Base-by-base conservation (phyloP, 257 asterid species). In the Nicotiana tomentosiformis region DNA sequence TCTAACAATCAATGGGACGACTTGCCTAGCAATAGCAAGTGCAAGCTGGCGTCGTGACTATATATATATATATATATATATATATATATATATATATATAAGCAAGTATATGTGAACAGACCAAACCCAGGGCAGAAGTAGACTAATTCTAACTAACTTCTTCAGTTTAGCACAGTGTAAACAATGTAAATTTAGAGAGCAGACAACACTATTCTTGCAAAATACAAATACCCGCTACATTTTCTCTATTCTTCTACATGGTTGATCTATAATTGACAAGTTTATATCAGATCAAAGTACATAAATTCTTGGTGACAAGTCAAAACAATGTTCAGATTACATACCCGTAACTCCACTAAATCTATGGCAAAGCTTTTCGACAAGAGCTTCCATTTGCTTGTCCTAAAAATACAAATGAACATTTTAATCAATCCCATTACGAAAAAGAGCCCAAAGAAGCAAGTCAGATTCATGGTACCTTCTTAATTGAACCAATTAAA, bases 301-400 rank as follows among this genome's bases (percentile, higher is more conserved):
- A 51, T 60, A 29, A 8, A 51, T 51, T 23, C 65, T 26, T 51
- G 70, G 39, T 5, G 57, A 15, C 46, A 51, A 61, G 5, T 39
- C 17, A 58, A 29, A 62, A 60, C 79, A 60, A 74, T 18, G 43
- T 49, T 9, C 30, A 82, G 57, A 51, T 70, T 62, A 17, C 70
- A 82, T 90, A 96, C 99, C 99, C 86, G 97, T 87, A 83, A 92
- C 97, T 53, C 99, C 99, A 68, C 92, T 84, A 83, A 96, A 90
- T 89, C 99, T 93, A 81, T 93, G 90, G 92, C 97, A 93, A 80
- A 96, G 93, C 87, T 96, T 96, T 82, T 96, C 99, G n/a, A 96
- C 99, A 81, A 96, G 98, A 76, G 98, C 84, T 88, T 96, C 99
- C 98, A 96, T 93, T 93, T 96, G 99, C 86, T 93, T 96, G 87